Percentiles rank a stretch among this genome's conserved stretches.
Evolutionary conservation across 169 alveolate species (phyloP).

Genomic region (Plasmodium gallinaceum): DNA sequence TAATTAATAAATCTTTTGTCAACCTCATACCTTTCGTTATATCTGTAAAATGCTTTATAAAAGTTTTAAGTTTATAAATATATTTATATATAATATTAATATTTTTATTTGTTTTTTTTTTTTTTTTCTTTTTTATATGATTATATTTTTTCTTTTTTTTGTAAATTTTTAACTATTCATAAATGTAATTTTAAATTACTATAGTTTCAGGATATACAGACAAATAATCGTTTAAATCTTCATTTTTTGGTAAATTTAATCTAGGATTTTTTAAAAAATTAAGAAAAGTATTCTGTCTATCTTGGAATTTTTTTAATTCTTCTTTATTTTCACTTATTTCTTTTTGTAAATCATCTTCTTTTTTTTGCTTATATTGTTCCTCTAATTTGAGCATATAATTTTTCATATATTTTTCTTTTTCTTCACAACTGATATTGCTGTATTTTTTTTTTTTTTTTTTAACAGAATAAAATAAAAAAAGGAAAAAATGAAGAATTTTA

Average conservation of each 20-base stretch:
- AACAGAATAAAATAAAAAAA: background rate
- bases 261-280: slow-evolving; percentile 75
- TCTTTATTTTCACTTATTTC: slow-evolving; percentile 51
- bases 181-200: slow-evolving; percentile 24
- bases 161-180: slow-evolving; percentile 1
- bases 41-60: slow-evolving; percentile 45
- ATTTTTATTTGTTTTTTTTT: background rate
- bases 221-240: slow-evolving; percentile 59
- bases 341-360: slow-evolving; percentile 71
- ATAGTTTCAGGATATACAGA: slow-evolving; percentile 38
- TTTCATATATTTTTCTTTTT: slow-evolving; percentile 68
- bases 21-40: slow-evolving; percentile 16
- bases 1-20: slow-evolving; percentile 42
- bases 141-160: background rate
- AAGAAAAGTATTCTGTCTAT: slow-evolving; percentile 41
- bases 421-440: slow-evolving; percentile 52
- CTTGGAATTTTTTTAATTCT: slow-evolving; percentile 57
- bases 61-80: background rate
- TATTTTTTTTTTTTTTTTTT: background rate
- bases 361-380: slow-evolving; percentile 54
- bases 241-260: slow-evolving; percentile 50
- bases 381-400: slow-evolving; percentile 67
- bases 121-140: background rate
- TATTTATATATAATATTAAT: background rate
- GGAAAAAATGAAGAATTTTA: slow-evolving; percentile 7